phyloP scores from a whole-genome alignment of 257 asterid species.

The Galeopsis tetrahit region DNA sequence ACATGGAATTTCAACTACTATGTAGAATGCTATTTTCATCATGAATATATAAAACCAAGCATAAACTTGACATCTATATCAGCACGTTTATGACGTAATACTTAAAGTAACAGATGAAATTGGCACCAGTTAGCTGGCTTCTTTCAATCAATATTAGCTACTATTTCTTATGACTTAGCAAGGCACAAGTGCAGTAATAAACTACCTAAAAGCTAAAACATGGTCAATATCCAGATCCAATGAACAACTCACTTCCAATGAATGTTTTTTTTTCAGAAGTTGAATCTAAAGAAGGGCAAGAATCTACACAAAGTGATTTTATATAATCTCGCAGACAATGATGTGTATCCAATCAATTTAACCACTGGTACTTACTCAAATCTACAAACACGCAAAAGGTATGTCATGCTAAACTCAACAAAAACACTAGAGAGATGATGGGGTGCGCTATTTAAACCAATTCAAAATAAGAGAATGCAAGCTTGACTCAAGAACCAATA shows the following conservation, averaged over 20 bases:
- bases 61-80: constrained; percentile 6
- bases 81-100: background rate
- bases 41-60: constrained; percentile 25
- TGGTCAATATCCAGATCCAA: constrained; percentile 11
- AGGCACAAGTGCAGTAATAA: too few species aligned
- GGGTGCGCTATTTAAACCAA: constrained; percentile 24
- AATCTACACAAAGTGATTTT: constrained; percentile 14
- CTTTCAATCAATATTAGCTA: background rate
- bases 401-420: constrained; percentile 27
- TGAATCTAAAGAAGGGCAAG: constrained; percentile 19
- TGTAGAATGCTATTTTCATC: constrained; percentile 6
- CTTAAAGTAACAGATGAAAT: constrained; percentile 15
- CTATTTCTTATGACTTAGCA: too few species aligned
- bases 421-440: background rate
- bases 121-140: background rate
- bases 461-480: constrained; percentile 19
- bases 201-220: background rate
- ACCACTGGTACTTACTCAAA: background rate
- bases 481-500: constrained; percentile 22
- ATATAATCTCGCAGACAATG: constrained; percentile 24
- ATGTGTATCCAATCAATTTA: constrained; percentile 26
- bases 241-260: constrained; percentile 13
- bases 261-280: constrained; percentile 25
- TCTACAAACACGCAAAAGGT: constrained; percentile 20
- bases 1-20: constrained; percentile 21